Evolutionary conservation across 2,329 filamentous ascomycete species (phyloP), one percentile per base, ranked within the genome.

Genomic region (Akanthomyces uredinophilus): DNA sequence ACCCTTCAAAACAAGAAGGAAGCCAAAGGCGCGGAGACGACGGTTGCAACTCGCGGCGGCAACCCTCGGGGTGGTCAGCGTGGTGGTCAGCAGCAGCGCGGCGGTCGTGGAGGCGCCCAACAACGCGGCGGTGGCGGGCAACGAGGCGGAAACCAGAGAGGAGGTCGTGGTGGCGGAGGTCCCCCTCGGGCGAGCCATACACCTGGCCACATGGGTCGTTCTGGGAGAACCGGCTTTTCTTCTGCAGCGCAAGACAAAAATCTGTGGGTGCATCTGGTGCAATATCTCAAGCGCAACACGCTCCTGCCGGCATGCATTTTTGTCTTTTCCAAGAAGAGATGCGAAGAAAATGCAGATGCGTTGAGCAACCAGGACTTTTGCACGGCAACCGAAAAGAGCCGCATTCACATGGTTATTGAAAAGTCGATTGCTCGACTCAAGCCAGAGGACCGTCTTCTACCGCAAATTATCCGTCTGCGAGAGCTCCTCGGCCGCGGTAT

Each of bases 241-340:
- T 95, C 91, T 24, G 92, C 90, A 63, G 92, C 92, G 0, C 95
- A 99, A 74, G 95, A 99, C 76, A 93, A 92, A 73, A 98, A 93
- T 65, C 83, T 97, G 8, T 99, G 95, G 95, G 94, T 98, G 41
- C 91, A 97, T 70, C 83, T 99, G 44, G 92, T 99, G 3, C 91
- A 96, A 70, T 92, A 91, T 74, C 81, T 99, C 60, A 91, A 88
- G 69, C 96, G 96, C 74, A 86, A 92, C 58, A 91, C 86, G 54
- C 81, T 99, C 4, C 83, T 99, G 4, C 95, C 95, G 0, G 92
- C 90, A 10, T 98, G 94, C 73, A 96, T 99, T 67, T 99, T 99
- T 71, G 94, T 99, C 61, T 99, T 99, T 75, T 99, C 95, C 3
- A 99, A 98, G 78, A 96, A 95, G 75, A 83, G 95, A 58, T 98